These are phyloP conservation scores for barley (Hordeum vulgare) DNA, from an alignment of 176 grass and related monocot genomes.

Conservation along the genomic window DNA sequence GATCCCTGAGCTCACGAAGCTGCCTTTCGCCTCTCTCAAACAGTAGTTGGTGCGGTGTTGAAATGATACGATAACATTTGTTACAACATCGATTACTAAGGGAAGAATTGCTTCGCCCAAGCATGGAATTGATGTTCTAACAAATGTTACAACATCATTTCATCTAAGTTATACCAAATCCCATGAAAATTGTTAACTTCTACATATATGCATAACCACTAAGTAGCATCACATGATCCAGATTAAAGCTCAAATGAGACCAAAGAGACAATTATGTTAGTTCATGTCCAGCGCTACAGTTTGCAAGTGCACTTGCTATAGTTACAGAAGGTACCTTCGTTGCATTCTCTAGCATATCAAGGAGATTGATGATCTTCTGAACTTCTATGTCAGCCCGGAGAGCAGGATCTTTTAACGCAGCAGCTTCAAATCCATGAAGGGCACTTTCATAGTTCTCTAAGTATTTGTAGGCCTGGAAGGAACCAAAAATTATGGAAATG, in stretches of 20 bases:
- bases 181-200: conserved; percentile 2
- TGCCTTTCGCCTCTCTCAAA: too few relatives aligned
- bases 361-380: conserved; percentile 65
- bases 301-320: conserved; percentile 15
- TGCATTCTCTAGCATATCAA: conserved; percentile 80
- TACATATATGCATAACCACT: background rate
- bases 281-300: conserved; percentile 17
- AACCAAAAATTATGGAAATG: conserved; percentile 9
- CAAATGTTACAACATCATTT: background rate
- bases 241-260: background rate
- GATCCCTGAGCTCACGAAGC: too few relatives aligned
- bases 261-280: background rate
- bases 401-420: conserved; percentile 74
- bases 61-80: too few relatives aligned
- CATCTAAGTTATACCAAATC: background rate
- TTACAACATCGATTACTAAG: too few relatives aligned
- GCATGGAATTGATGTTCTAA: background rate
- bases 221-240: background rate
- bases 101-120: too few relatives aligned
- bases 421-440: conserved; percentile 85
- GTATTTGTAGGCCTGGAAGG: conserved; percentile 78
- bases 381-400: conserved; percentile 72
- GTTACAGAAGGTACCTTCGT: conserved; percentile 57
- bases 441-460: conserved; percentile 97
- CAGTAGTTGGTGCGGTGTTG: too few relatives aligned